Base-by-base conservation (phyloP, 2,329 filamentous ascomycete genomes). In the Fusarium sp. region DNA sequence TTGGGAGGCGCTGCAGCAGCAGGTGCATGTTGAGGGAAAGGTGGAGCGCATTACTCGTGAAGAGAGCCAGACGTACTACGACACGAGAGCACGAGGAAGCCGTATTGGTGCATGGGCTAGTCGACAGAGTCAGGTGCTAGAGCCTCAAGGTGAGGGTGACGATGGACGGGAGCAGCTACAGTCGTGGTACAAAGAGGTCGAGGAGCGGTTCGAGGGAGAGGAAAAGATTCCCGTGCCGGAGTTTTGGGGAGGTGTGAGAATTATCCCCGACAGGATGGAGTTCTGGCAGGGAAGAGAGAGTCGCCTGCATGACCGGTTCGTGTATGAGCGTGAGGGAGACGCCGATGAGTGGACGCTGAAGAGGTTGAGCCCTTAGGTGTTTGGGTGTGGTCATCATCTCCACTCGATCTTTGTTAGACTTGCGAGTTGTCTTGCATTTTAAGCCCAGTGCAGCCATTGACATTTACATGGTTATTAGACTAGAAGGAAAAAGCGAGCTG, bases 241-340 rank as follows among this genome's bases (percentile, higher is more conserved):
- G 11, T 98, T 98, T 82, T 99, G 97, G 97, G 97, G 97, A 33
- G 97, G 97, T 0, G 81, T 98, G 82, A 91, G 96, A 77, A 89
- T 99, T 69, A 88, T 95, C 73, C 96, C 97, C 0, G 93, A 95
- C 80, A 90, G 91, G 77, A 89, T 99, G 58, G 97, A 99, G 88
- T 99, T 99, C 82, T 99, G 97, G 91, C 95, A 98, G 87, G 97
- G 97, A 4, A 90, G 97, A 78, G 90, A 94, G 81, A 98, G 93
- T 84, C 89, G 97, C 69, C 85, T 99, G 83, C 97, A 99, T 84
- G 97, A 99, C 87, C 92, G 97, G 27, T 98, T 99, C 82, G 89
- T 92, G 71, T 98, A 98, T 84, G 90, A 91, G 65, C 91, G 89
- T 81, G 87, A 90, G 59, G 86, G 85, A 62, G 86, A 85, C 59